Evolutionary conservation across 805 yeast genomes (phyloP).

Genomic region (Pichia eremophila): DNA sequence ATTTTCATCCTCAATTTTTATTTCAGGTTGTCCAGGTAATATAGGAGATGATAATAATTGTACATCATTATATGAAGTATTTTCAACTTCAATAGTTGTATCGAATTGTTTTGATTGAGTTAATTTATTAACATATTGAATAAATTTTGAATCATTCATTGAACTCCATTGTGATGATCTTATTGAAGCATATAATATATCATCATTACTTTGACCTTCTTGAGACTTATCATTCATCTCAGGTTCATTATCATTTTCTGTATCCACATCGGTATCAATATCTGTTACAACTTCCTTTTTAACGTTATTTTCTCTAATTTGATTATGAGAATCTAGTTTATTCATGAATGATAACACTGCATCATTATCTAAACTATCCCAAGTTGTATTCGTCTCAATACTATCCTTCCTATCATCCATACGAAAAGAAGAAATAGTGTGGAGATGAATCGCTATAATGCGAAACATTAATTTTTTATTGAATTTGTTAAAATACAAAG

Average conservation of each 20-base stretch:
- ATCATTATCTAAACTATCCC: slow-evolving; percentile 4
- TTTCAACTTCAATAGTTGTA: not conserved
- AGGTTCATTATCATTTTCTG: slow-evolving; percentile 7
- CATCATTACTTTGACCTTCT: not conserved
- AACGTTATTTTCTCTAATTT: not conserved
- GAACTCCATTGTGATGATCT: slow-evolving; percentile 21
- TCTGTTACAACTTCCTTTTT: not conserved
- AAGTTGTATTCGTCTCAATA: not conserved
- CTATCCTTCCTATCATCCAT: not conserved
- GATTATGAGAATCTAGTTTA: not conserved
- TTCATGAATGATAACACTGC: not conserved
- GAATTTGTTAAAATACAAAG: no score
- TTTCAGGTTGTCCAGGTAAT: not conserved
- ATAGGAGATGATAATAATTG: slow-evolving; percentile 3
- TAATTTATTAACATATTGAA: slow-evolving; percentile 25
- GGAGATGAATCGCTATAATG: not conserved
- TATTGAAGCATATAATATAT: not conserved
- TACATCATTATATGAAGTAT: not conserved
- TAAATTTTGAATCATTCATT: slow-evolving; percentile 30
- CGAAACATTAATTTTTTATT: not conserved
- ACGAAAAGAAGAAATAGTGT: not conserved
- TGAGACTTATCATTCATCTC: not conserved
- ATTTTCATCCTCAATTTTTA: not conserved
- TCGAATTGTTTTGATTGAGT: not conserved
- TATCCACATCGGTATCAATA: slow-evolving; percentile 1